phyloP scores from a whole-genome alignment of 345 rosid genomes.

The Acer campestre region DNA sequence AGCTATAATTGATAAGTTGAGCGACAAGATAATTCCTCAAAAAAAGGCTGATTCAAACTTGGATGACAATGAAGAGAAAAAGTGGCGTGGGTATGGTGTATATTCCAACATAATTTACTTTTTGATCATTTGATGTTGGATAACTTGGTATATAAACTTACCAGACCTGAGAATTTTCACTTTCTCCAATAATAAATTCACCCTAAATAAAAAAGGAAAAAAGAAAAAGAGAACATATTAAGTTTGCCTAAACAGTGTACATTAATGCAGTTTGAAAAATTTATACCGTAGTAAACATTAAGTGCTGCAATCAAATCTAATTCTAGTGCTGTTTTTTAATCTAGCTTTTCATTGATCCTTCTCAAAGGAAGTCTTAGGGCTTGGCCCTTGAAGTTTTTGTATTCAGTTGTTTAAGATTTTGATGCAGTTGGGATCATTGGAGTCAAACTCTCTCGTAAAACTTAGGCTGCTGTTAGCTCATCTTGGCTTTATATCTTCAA shows the following conservation, averaged over 20 bases:
- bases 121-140: not conserved
- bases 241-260: not conserved
- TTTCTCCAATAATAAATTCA: not conserved
- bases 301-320: not conserved
- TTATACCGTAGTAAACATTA: not conserved
- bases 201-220: not conserved
- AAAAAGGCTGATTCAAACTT: slow-evolving; percentile 9
- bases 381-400: not conserved
- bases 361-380: not conserved
- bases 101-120: not conserved
- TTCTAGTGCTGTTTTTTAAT: not conserved
- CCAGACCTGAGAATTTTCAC: not conserved
- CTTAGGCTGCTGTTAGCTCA: not conserved
- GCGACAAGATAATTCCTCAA: slow-evolving; percentile 56
- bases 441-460: not conserved
- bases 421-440: not conserved
- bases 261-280: not conserved
- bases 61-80: slow-evolving; percentile 67
- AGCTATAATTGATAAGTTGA: slow-evolving; percentile 69
- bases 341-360: not conserved
- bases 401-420: not conserved
- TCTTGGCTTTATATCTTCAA: not conserved
- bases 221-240: too few relatives aligned
- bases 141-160: not conserved
- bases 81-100: slow-evolving; percentile 71